Percentiles rank a stretch among this genome's conserved stretches.
Conservation (phyloP, 148 eudicot species). For the Rhododendron vialii region DNA sequence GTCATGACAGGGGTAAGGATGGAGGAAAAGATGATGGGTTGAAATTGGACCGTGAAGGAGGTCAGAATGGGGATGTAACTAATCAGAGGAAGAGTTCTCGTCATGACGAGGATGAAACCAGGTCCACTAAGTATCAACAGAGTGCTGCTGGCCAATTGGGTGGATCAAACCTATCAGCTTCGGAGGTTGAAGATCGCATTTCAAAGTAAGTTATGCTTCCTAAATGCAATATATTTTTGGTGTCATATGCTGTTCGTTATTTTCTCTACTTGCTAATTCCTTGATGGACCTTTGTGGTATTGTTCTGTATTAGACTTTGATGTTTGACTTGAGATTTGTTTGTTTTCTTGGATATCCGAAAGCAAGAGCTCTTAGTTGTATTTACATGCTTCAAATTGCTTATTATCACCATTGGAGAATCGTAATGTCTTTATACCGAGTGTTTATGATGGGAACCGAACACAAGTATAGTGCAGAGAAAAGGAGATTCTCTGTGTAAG, state of each 20-base stretch:
- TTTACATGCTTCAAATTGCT: not conserved
- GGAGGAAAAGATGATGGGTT: slow-evolving; percentile 31
- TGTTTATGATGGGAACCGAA: not conserved
- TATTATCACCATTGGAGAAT: not conserved
- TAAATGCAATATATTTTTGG: not conserved
- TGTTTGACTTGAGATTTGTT: not conserved
- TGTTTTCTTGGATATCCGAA: not conserved
- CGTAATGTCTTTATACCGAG: not conserved
- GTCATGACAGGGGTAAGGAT: slow-evolving; percentile 45
- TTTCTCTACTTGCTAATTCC: not conserved
- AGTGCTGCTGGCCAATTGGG: slow-evolving; percentile 25
- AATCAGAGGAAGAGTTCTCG: slow-evolving; percentile 24
- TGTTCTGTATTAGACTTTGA: not conserved
- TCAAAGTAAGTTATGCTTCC: slow-evolving; percentile 46
- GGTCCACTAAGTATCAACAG: slow-evolving; percentile 28
- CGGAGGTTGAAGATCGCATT: slow-evolving; percentile 60
- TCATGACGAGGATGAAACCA: slow-evolving; percentile 31
- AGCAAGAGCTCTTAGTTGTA: not conserved
- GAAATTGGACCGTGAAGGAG: slow-evolving; percentile 29
- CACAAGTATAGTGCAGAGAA: not conserved
- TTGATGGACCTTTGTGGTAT: not conserved
- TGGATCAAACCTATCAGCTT: slow-evolving; percentile 27
- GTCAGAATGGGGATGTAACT: slow-evolving; percentile 25
- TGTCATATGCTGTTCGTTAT: not conserved
- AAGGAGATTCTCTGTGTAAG: not conserved